Conservation (phyloP, 2,329 filamentous ascomycete species). For the Colletotrichum shisoi region DNA sequence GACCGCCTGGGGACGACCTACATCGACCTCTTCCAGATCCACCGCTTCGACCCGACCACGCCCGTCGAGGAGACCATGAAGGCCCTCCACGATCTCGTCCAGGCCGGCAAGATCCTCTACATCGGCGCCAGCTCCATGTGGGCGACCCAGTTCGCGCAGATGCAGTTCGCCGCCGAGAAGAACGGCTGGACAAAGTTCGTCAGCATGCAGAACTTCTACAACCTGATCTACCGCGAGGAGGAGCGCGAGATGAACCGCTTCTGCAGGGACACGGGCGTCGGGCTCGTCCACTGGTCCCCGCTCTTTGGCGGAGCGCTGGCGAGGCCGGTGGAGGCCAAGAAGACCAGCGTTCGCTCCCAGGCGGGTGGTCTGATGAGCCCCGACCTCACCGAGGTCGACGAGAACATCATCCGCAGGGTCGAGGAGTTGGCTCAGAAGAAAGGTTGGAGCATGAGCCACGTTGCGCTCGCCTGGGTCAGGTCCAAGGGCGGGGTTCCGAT, state of each 20-base stretch:
- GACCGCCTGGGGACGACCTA: slow-evolving; percentile 53
- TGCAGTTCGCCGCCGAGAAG: slow-evolving; percentile 62
- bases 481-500: slow-evolving; percentile 33
- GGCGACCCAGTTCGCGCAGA: slow-evolving; percentile 40
- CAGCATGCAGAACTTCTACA: slow-evolving; percentile 66
- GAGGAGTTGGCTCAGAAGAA: slow-evolving; percentile 36
- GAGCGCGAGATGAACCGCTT: slow-evolving; percentile 56
- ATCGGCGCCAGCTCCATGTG: slow-evolving; percentile 39
- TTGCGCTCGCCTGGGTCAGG: slow-evolving; percentile 33
- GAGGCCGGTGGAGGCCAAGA: slow-evolving; percentile 8
- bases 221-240: slow-evolving; percentile 66
- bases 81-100: slow-evolving; percentile 66
- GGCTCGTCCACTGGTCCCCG: slow-evolving; percentile 42
- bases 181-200: slow-evolving; percentile 66
- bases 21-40: slow-evolving; percentile 67
- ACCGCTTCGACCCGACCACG: slow-evolving; percentile 64
- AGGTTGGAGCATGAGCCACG: slow-evolving; percentile 35
- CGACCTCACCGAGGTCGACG: slow-evolving; percentile 14
- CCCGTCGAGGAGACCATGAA: slow-evolving; percentile 67
- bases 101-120: slow-evolving; percentile 60
- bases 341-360: slow-evolving; percentile 12
- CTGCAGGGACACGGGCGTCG: slow-evolving; percentile 53
- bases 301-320: slow-evolving; percentile 29
- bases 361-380: neutral
- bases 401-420: slow-evolving; percentile 31